Conservation (phyloP, 768 basidiomycete genomes). For the Cystofilobasidium bisporidii region DNA sequence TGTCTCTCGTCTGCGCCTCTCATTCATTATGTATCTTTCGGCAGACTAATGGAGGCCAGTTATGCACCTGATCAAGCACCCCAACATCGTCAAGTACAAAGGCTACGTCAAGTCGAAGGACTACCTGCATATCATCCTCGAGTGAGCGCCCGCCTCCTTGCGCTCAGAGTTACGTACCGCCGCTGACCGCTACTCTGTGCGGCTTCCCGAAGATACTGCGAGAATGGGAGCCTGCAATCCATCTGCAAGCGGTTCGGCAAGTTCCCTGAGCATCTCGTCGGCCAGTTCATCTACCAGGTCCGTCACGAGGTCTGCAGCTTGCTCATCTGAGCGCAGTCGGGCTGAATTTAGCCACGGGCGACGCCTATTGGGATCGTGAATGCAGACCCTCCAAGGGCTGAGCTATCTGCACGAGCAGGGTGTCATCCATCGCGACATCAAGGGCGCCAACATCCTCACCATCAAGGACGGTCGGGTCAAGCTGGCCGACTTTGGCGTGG, state of each 20-base stretch:
- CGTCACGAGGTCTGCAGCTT: too few relatives aligned
- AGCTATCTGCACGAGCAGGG: constrained; percentile 98
- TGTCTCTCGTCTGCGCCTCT: not conserved
- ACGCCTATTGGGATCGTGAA: too few relatives aligned
- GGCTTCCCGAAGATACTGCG: constrained; percentile 61
- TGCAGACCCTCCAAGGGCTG: constrained; percentile 73
- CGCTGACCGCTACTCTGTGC: not conserved
- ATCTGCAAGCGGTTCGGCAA: constrained; percentile 97
- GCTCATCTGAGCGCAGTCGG: too few relatives aligned
- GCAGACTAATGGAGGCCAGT: too few relatives aligned
- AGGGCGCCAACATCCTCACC: constrained; percentile 95
- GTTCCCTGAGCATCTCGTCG: constrained; percentile 93
- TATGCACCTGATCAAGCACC: constrained; percentile 50
- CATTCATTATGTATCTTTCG: not conserved
- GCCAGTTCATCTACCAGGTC: constrained; percentile 83
- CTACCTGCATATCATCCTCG: constrained; percentile 91
- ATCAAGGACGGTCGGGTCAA: constrained; percentile 98
- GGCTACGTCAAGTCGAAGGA: constrained; percentile 93
- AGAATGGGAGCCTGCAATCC: constrained; percentile 91
- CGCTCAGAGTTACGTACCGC: not conserved
- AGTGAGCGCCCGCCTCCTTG: constrained; percentile 48
- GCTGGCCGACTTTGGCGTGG: constrained; percentile 98
- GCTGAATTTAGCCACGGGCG: too few relatives aligned
- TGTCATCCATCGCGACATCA: constrained; percentile 98
- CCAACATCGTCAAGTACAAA: constrained; percentile 98